Conservation (phyloP, 2,329 filamentous ascomycete genomes). For the Ramularia endophylla region DNA sequence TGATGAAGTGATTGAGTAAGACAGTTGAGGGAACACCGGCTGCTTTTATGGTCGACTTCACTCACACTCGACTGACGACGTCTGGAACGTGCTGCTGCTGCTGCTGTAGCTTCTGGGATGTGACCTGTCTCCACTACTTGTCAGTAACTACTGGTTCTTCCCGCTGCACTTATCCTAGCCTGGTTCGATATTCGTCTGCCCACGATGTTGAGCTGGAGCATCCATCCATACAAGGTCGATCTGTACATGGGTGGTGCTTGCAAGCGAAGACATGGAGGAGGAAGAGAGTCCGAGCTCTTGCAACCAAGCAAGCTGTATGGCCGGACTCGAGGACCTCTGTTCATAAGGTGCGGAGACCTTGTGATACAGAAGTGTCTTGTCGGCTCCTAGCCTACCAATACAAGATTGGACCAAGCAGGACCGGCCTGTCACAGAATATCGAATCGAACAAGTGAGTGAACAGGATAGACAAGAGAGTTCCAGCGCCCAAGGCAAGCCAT, state of each 20-base stretch:
- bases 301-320: constrained; percentile 2
- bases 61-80: no score
- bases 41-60: constrained; percentile 5
- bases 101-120: constrained; percentile 15
- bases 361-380: constrained; percentile 5
- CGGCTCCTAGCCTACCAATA: constrained; percentile 3
- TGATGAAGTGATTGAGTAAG: constrained; percentile 2
- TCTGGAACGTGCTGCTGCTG: constrained; percentile 4
- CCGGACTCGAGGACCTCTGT: not conserved
- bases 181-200: not conserved
- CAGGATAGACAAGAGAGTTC: not conserved
- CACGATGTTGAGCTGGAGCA: not conserved
- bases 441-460: constrained; percentile 3
- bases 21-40: constrained; percentile 2
- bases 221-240: not conserved
- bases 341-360: constrained; percentile 11
- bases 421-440: not conserved
- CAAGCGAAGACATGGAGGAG: not conserved
- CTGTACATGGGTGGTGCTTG: no score
- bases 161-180: not conserved
- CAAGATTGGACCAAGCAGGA: not conserved
- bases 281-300: constrained; percentile 4
- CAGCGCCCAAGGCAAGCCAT: constrained; percentile 6
- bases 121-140: constrained; percentile 6
- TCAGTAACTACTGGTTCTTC: constrained; percentile 1